Evolutionary conservation across 805 yeast genomes (phyloP), one percentile per base, ranked within the genome.

Genomic region (Ascoidea rubescens): DNA sequence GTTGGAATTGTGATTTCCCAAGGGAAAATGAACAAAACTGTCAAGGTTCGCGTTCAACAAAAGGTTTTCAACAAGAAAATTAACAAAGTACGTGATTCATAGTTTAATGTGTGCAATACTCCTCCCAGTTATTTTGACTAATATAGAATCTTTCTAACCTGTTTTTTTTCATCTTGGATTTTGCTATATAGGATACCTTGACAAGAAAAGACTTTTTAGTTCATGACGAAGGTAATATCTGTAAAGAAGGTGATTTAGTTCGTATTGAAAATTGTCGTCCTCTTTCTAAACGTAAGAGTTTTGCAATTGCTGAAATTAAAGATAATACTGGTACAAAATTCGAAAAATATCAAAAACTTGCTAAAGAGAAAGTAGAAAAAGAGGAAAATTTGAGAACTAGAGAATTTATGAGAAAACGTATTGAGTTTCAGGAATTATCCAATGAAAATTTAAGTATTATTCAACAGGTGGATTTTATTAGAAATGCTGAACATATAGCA

Each of bases 1-100:
- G 71, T 88, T 49, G 99, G 99, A 48, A 81, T 88, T 67, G 98
- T 91, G 59, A 82, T 89, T 37, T 88, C 96, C 50, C 97, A 90
- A 64, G 98, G 98, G 47, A 88, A 88, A 67, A 93, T 90, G 96
- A 77, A 78, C 68, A 93, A 91, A 71, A 91, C 98, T 53, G 89
- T 91, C 57, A 90, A 89, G 70, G 97, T 91, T 55, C 78, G 96
- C 55, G 90, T 91, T 37, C 84, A 85, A 64, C 81, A 81, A 48
- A 82, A 81, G 62, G 77, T 78, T 47, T 87, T 82, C 71, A 84
- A 88, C 67, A 77, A 77, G 54, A 70, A 73, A 55, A 77, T 87
- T 56, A 84, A 85, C 64, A 86, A 85, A 50, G 59, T 56, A 52
- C 28, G 56, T 53, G 12, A 1, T 31, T 21, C 28, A 21, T 12